Percentiles rank a stretch among this genome's conserved stretches.
These are phyloP conservation scores for Petunia hybrid DNA, from an alignment of 305 asterid species.

Conservation along the genomic window DNA sequence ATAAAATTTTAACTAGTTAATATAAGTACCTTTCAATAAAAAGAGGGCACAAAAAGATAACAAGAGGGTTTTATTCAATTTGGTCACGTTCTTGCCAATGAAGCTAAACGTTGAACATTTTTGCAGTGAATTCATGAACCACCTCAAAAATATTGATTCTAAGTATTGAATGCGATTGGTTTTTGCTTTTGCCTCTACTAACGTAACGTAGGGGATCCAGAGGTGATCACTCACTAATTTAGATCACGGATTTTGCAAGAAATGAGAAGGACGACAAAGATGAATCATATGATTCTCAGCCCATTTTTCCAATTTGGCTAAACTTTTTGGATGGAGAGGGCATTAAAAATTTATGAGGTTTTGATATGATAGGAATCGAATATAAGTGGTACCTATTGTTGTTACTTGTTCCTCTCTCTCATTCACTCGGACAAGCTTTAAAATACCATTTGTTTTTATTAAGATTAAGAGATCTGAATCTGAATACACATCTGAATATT, in stretches of 20 bases:
- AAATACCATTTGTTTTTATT: too few species aligned
- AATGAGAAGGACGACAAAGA: constrained; percentile 4
- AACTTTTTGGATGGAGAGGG: neutral
- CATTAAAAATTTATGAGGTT: neutral
- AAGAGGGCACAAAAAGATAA: neutral
- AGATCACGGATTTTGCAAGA: constrained; percentile 51
- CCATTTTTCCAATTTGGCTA: neutral
- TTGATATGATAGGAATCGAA: constrained; percentile 30
- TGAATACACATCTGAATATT: too few species aligned
- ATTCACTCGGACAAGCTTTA: neutral
- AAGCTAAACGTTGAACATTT: constrained; percentile 22
- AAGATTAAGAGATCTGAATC: too few species aligned
- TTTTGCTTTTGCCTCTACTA: constrained; percentile 31
- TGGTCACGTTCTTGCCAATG: constrained; percentile 46
- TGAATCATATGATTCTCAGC: constrained; percentile 47
- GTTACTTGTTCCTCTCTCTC: constrained; percentile 12
- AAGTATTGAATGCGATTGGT: constrained; percentile 4
- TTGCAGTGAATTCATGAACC: neutral
- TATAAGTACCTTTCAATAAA: constrained; percentile 34
- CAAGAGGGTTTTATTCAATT: neutral
- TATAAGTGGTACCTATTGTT: neutral
- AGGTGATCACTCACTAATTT: constrained; percentile 36
- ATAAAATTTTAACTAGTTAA: neutral
- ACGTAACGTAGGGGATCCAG: neutral
- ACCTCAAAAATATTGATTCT: constrained; percentile 16